Conservation (phyloP, 176 grass and related monocot species). For the Puya raimondii region DNA sequence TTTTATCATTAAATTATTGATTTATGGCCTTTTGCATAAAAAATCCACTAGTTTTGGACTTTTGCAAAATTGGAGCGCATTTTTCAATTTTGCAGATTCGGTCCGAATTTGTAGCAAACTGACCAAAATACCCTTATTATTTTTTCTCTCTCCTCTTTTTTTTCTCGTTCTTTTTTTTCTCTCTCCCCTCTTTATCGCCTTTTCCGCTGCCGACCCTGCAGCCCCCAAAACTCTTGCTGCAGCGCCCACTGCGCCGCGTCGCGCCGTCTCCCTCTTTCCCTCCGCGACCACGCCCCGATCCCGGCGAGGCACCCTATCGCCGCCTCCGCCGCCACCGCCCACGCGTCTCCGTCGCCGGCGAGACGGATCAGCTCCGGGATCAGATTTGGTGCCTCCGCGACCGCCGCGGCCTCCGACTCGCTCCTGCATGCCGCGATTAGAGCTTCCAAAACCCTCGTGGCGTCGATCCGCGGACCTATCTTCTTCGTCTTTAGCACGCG, state of each 20-base stretch:
- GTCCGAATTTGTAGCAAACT: too few species aligned
- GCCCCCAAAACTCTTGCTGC: constrained; percentile 30
- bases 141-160: too few species aligned
- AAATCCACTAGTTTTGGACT: too few species aligned
- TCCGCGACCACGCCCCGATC: constrained; percentile 18
- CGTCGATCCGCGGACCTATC: constrained; percentile 45
- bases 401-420: constrained; percentile 11
- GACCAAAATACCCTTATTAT: too few species aligned
- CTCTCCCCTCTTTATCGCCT: too few species aligned
- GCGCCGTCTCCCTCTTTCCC: constrained; percentile 31
- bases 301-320: constrained; percentile 38
- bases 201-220: too few species aligned
- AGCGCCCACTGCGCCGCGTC: constrained; percentile 37
- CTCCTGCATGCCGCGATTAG: constrained; percentile 20
- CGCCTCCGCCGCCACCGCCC: constrained; percentile 25
- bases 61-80: too few species aligned
- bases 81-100: too few species aligned
- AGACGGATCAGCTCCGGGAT: constrained; percentile 57
- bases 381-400: constrained; percentile 33
- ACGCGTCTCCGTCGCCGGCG: constrained; percentile 41
- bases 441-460: constrained; percentile 37
- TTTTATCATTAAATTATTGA: too few species aligned
- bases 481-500: constrained; percentile 35
- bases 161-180: too few species aligned
- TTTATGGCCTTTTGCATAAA: too few species aligned